Base-by-base conservation (phyloP, 1,139 yeast species). In the Sugiyamaella novakii region DNA sequence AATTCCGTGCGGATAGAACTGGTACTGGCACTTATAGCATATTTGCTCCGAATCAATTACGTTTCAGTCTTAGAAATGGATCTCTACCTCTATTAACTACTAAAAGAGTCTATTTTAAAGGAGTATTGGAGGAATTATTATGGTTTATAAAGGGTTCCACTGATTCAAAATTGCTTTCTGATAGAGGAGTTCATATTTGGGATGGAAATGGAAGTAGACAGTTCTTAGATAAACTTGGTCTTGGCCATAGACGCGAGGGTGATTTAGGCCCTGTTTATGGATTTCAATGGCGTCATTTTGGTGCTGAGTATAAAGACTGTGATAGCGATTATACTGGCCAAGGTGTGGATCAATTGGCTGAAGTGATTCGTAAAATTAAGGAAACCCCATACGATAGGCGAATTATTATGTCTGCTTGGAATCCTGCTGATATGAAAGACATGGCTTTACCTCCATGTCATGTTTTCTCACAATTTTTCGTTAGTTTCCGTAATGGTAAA, bases 401-500 rank as follows among this genome's bases (percentile, higher is more conserved):
- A 64, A 88, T 92, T 59, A 89, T 92, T 53, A 72, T 92, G 80
- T 84, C 95, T 41, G 98, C 99, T 0, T 92, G 99, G 99, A 92
- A 92, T 64, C 98, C 99, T 2, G 88, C 96, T 1, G 99, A 91
- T 62, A 87, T 92, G 65, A 76, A 80, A 46, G 75, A 82, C 55
- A 92, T 92, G 99, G 99, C 98, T 0, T 76, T 92, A 49, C 99
- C 99, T 14, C 99, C 99, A 27, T 92, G 99, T 63, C 99, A 92
- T 67, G 95, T 94, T 29, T 87, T 92, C 64, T 84, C 96, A 51
- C 99, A 92, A 67, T 92, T 92, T 66, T 92, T 87, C 64, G 98
- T 92, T 33, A 85, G 79, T 59, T 84, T 84, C 70, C 94, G 94
- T 1, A 70, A 74, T 51, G 71, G 72, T 10, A 80, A 71, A 61